These are phyloP conservation scores for Evernia prunastri DNA, from an alignment of 495 filamentous ascomycete species.

Conservation along the genomic window DNA sequence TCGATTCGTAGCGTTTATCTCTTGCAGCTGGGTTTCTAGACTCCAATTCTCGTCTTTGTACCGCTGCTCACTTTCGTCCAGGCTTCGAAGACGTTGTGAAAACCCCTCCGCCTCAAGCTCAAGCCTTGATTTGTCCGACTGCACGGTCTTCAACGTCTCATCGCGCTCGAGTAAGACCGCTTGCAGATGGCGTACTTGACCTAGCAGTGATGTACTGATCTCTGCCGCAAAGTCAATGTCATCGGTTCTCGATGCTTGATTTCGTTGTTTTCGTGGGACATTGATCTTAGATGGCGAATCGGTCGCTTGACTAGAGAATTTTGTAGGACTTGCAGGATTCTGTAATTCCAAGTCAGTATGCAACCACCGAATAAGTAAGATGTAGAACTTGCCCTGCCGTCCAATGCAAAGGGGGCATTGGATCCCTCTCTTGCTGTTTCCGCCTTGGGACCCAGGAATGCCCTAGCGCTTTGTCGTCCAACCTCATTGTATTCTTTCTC, in stretches of 20 bases:
- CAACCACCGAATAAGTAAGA: neutral
- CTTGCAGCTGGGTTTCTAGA: conserved; percentile 81
- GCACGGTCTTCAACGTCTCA: conserved; percentile 68
- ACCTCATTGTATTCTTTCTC: conserved; percentile 96
- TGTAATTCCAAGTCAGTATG: conserved; percentile 27
- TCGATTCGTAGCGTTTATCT: conserved; percentile 60
- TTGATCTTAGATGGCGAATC: conserved; percentile 84
- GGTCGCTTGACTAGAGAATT: conserved; percentile 77
- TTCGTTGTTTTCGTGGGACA: conserved; percentile 81
- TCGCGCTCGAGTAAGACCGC: conserved; percentile 76
- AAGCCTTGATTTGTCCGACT: conserved; percentile 65
- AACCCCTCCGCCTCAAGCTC: conserved; percentile 77
- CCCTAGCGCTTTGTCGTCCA: conserved; percentile 79
- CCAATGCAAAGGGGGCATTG: conserved; percentile 57
- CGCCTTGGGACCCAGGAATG: conserved; percentile 75
- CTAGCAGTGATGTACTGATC: conserved; percentile 82
- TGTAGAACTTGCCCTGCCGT: conserved; percentile 32
- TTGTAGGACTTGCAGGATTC: conserved; percentile 67
- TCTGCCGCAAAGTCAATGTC: conserved; percentile 96
- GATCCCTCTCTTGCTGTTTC: conserved; percentile 54
- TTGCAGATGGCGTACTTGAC: conserved; percentile 84
- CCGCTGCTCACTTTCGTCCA: conserved; percentile 89
- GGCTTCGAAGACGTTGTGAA: conserved; percentile 64
- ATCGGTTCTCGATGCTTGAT: conserved; percentile 78
- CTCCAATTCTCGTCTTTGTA: conserved; percentile 99